Conservation (phyloP, 768 basidiomycete genomes). For the Kwoniella sp. region DNA sequence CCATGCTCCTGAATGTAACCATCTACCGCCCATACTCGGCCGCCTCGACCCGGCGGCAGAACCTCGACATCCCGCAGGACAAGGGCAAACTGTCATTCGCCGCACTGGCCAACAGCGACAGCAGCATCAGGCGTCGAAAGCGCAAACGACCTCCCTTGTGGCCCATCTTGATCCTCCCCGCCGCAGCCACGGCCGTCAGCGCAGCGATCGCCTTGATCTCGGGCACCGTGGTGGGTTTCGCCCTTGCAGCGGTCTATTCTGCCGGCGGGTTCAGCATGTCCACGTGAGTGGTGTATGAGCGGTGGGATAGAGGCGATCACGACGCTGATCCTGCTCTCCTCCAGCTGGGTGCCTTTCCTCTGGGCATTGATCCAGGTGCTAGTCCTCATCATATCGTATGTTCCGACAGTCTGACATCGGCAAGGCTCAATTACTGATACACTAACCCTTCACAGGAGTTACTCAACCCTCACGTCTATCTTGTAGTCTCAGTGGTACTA, state of each 20-base stretch:
- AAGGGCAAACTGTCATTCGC: too few relatives aligned
- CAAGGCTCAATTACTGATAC: neutral
- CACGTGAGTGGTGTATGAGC: constrained; percentile 30
- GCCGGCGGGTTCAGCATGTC: constrained; percentile 44
- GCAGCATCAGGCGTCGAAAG: too few relatives aligned
- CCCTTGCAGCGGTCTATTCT: constrained; percentile 42
- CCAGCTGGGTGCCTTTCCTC: constrained; percentile 42
- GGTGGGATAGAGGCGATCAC: neutral
- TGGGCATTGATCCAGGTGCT: constrained; percentile 42
- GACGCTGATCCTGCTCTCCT: neutral
- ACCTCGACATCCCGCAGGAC: too few relatives aligned
- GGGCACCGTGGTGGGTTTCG: constrained; percentile 41
- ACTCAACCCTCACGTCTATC: constrained; percentile 40
- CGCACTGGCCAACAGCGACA: too few relatives aligned
- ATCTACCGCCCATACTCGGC: constrained; percentile 11
- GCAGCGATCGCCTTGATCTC: constrained; percentile 26
- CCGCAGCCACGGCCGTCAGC: constrained; percentile 17
- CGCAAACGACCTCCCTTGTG: constrained; percentile 38
- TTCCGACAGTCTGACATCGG: neutral
- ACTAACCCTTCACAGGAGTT: constrained; percentile 18
- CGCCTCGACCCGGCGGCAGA: neutral
- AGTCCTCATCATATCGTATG: constrained; percentile 41
- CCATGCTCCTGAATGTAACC: constrained; percentile 26
- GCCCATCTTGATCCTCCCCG: constrained; percentile 33
- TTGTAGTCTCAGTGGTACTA: too few relatives aligned